Percentiles rank a stretch among this genome's conserved stretches.
Evolutionary conservation across 805 yeast species (phyloP).

Genomic region (Alloascoidea hylecoeti): DNA sequence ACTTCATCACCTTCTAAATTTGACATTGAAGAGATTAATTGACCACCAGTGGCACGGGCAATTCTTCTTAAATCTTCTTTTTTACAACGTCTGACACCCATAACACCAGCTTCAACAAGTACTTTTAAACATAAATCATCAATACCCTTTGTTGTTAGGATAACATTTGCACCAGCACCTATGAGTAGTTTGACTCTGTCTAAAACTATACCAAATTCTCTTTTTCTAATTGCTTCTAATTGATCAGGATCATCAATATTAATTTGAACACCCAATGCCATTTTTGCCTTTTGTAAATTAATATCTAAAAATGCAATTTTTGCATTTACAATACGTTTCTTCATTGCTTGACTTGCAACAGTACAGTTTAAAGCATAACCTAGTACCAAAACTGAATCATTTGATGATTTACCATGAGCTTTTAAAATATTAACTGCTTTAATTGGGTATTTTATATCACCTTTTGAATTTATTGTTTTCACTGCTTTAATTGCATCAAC

Average conservation of each 20-base stretch:
- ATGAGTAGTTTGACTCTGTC: conserved; percentile 76
- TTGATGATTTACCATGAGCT: conserved; percentile 91
- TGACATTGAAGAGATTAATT: conserved; percentile 72
- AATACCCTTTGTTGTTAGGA: conserved; percentile 86
- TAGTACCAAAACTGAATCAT: conserved; percentile 72
- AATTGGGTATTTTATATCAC: conserved; percentile 86
- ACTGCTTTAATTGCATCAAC: conserved; percentile 95
- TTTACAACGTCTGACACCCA: conserved; percentile 95
- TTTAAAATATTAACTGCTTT: conserved; percentile 93
- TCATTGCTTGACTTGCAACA: conserved; percentile 95
- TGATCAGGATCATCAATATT: conserved; percentile 96
- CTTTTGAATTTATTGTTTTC: conserved; percentile 76
- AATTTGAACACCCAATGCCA: conserved; percentile 98
- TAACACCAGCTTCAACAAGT: conserved; percentile 81
- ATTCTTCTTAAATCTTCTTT: conserved; percentile 94
- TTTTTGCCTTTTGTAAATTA: conserved; percentile 87
- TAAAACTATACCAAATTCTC: conserved; percentile 75
- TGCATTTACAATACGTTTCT: conserved; percentile 51
- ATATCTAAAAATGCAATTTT: conserved; percentile 82
- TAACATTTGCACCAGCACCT: conserved; percentile 84
- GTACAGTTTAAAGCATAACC: conserved; percentile 97
- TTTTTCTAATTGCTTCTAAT: conserved; percentile 79
- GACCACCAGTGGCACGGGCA: conserved; percentile 97
- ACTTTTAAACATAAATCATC: conserved; percentile 87
- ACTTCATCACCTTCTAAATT: conserved; percentile 94